These are phyloP conservation scores for Lasiodiplodia sp. DNA, from an alignment of 2,329 filamentous ascomycete genomes.

Conservation along the genomic window DNA sequence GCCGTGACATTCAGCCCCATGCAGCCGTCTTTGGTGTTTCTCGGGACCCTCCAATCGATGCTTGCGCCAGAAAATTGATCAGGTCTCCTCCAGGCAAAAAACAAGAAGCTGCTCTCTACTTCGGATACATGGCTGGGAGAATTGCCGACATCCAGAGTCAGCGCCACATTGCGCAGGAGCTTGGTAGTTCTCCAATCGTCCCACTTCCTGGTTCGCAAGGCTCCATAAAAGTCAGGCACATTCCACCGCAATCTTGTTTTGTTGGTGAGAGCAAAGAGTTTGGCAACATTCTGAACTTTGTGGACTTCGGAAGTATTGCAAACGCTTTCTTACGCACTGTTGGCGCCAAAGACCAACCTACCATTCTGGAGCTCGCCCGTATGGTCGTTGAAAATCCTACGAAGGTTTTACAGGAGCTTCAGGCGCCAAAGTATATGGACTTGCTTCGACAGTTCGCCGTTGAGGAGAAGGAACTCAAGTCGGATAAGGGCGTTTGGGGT, in stretches of 20 bases:
- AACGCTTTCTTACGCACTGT: slow-evolving; percentile 89
- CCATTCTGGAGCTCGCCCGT: slow-evolving; percentile 81
- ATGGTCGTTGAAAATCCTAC: slow-evolving; percentile 86
- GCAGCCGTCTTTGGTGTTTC: slow-evolving; percentile 86
- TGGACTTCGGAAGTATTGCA: slow-evolving; percentile 87
- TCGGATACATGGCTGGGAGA: slow-evolving; percentile 83
- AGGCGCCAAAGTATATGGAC: slow-evolving; percentile 85
- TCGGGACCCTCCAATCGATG: slow-evolving; percentile 78
- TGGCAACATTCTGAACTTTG: slow-evolving; percentile 93
- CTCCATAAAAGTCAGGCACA: slow-evolving; percentile 53
- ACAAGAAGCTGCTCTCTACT: slow-evolving; percentile 73
- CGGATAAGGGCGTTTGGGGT: slow-evolving; percentile 78
- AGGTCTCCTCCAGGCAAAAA: slow-evolving; percentile 73
- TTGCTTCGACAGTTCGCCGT: slow-evolving; percentile 83
- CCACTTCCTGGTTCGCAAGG: slow-evolving; percentile 65
- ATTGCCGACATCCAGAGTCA: slow-evolving; percentile 70
- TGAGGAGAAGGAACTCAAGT: slow-evolving; percentile 72
- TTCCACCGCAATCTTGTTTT: slow-evolving; percentile 79
- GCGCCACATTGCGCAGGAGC: slow-evolving; percentile 62
- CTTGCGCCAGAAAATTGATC: slow-evolving; percentile 77
- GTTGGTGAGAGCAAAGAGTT: slow-evolving; percentile 77
- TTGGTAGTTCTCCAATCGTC: slow-evolving; percentile 74
- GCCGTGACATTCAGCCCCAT: slow-evolving; percentile 78
- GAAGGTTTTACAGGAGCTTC: slow-evolving; percentile 79
- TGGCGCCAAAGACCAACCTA: slow-evolving; percentile 91